These are phyloP conservation scores for Lactifluus piperatus DNA, from an alignment of 768 basidiomycete genomes.

Conservation along the genomic window DNA sequence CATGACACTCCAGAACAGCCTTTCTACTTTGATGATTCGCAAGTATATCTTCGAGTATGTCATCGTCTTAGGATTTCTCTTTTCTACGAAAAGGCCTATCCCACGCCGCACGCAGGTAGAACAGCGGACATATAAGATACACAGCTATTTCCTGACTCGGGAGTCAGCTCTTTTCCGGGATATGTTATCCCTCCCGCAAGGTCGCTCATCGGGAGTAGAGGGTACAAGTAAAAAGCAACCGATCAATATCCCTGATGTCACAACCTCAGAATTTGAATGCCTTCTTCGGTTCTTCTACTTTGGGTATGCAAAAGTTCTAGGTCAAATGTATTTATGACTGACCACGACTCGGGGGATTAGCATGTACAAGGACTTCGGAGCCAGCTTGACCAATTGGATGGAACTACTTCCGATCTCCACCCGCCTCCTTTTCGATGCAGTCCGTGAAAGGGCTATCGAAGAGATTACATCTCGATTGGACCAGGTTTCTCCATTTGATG, in stretches of 20 bases:
- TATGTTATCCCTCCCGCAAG: constrained; percentile 15
- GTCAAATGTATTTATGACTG: background rate
- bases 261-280: constrained; percentile 10
- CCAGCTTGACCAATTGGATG: constrained; percentile 15
- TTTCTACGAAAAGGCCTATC: background rate
- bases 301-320: constrained; percentile 6
- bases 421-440: constrained; percentile 10
- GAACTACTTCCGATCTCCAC: constrained; percentile 17
- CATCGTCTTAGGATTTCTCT: background rate
- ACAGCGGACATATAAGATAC: constrained; percentile 18
- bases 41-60: constrained; percentile 3
- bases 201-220: constrained; percentile 12
- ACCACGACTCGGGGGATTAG: constrained; percentile 3
- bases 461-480: constrained; percentile 11
- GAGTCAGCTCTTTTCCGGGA: constrained; percentile 18
- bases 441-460: constrained; percentile 12
- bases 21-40: constrained; percentile 3
- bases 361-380: background rate
- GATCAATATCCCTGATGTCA: constrained; percentile 13
- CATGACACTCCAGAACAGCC: background rate
- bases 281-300: constrained; percentile 21
- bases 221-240: constrained; percentile 19
- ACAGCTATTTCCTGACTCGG: constrained; percentile 16
- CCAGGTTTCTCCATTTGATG: constrained; percentile 11
- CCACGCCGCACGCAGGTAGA: constrained; percentile 12